Base-by-base conservation (phyloP, 2,329 filamentous ascomycete genomes). In the Ciborinia camelliae region DNA sequence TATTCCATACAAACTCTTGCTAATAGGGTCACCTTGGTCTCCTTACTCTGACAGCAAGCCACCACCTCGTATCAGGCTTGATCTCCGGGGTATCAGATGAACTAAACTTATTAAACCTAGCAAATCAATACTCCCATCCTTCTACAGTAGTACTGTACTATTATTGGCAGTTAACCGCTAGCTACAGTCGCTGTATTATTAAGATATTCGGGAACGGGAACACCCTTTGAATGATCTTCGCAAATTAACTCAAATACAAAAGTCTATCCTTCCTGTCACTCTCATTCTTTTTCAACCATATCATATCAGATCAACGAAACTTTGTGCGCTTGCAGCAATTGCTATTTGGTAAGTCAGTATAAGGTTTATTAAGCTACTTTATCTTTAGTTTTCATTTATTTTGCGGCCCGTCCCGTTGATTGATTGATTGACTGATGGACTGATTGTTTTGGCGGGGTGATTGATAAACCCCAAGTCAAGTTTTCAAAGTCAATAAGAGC, bases 41-140 rank as follows among this genome's bases (percentile, higher is more conserved):
- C 54, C 39, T 15, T 32, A 18, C 54, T 23, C 54, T 57, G 39
- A 45, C 54, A 57, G 39, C 54, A 57, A 57, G 54, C 54, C 54
- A 57, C 54, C 43, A 8, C 54, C 54, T 57, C 54, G 54, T 57
- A 57, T 57, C 14, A 32, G 39, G 45, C 20, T 43, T 37, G 53
- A 37, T 43, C 26, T 41, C 20, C 37, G 37, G 37, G 37, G 39
- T 57, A 57, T 57, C 39, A 45, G 39, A 45, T 23, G 20, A 43
- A 43, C 20, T 15, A 15, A n/a, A n/a, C n/a, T n/a, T n/a, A n/a
- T n/a, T 43, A 43, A 57, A 45, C 54, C 54, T 23, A 32, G 54
- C 28, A 45, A 45, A 39, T 30, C 4, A 14, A 57, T 32, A 23
- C n/a, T n/a, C n/a, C n/a, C n/a, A n/a, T n/a, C n/a, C n/a, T n/a